Evolutionary conservation across 148 eudicot genomes (phyloP).

Genomic region (Chenopodium quinoa): DNA sequence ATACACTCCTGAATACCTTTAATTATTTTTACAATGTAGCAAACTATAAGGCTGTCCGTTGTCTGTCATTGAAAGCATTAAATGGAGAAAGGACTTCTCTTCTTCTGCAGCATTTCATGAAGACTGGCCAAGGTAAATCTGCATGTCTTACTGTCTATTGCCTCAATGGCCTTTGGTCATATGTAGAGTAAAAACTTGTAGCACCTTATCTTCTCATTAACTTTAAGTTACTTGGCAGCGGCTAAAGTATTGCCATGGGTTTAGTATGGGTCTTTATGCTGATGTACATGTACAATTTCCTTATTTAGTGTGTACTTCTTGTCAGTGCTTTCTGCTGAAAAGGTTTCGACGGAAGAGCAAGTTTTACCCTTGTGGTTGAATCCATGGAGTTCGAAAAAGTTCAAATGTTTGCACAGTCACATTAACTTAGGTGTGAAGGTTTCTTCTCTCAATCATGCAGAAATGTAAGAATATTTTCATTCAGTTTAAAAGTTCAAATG

Average conservation of each 20-base stretch:
- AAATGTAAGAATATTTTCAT: conserved; percentile 54
- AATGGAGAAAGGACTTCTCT: conserved; percentile 84
- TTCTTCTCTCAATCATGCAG: conserved; percentile 55
- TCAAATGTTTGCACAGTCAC: conserved; percentile 41
- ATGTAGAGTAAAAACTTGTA: background rate
- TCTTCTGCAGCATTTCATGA: conserved; percentile 70
- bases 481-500: background rate
- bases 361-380: conserved; percentile 77
- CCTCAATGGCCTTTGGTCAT: background rate
- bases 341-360: conserved; percentile 71
- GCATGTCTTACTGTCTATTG: background rate
- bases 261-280: conserved; percentile 5
- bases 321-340: conserved; percentile 71
- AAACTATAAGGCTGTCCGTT: conserved; percentile 87
- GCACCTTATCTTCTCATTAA: background rate
- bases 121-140: conserved; percentile 74
- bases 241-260: background rate
- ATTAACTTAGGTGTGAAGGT: conserved; percentile 68
- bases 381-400: conserved; percentile 51
- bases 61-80: conserved; percentile 71
- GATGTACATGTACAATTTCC: background rate
- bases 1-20: conserved; percentile 5
- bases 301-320: background rate
- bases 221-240: background rate
- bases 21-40: conserved; percentile 45